Percentiles rank a stretch among this genome's conserved stretches.
phyloP scores from a whole-genome alignment of 139 green algal genomes.

The Nannochloris sp. region DNA sequence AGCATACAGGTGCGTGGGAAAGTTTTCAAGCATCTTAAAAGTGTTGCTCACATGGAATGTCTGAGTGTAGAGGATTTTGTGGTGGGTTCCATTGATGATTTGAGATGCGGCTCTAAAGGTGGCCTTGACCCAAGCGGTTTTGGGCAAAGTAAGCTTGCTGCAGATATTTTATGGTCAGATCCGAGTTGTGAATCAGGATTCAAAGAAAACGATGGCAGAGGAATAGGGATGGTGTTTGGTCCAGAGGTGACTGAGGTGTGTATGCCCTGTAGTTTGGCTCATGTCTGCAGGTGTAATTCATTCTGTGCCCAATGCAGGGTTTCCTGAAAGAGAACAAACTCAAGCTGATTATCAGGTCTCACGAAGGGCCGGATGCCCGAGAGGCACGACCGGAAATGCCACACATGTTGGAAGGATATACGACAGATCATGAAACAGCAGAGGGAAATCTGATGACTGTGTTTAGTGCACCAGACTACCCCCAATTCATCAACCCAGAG shows the following conservation, averaged over 20 bases:
- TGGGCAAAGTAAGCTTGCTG: conserved; percentile 44
- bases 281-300: background rate
- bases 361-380: conserved; percentile 91
- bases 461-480: conserved; percentile 91
- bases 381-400: conserved; percentile 57
- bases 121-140: conserved; percentile 66
- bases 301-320: background rate
- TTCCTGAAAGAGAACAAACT: conserved; percentile 53
- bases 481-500: conserved; percentile 46
- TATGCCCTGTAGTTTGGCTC: conserved; percentile 9
- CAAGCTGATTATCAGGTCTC: conserved; percentile 58
- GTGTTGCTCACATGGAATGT: background rate
- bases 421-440: conserved; percentile 69
- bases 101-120: conserved; percentile 59
- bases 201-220: conserved; percentile 59
- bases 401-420: conserved; percentile 63
- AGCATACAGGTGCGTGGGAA: conserved; percentile 19
- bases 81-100: conserved; percentile 60
- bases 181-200: conserved; percentile 52
- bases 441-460: conserved; percentile 74
- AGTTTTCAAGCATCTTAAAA: background rate
- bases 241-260: conserved; percentile 70
- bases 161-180: conserved; percentile 93
- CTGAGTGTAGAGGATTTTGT: background rate
- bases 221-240: conserved; percentile 85